A percentile compares a stretch with the other conserved stretches of the same genome.
Conservation (phyloP, 2,329 filamentous ascomycete species). For the Spiromastix sp. region DNA sequence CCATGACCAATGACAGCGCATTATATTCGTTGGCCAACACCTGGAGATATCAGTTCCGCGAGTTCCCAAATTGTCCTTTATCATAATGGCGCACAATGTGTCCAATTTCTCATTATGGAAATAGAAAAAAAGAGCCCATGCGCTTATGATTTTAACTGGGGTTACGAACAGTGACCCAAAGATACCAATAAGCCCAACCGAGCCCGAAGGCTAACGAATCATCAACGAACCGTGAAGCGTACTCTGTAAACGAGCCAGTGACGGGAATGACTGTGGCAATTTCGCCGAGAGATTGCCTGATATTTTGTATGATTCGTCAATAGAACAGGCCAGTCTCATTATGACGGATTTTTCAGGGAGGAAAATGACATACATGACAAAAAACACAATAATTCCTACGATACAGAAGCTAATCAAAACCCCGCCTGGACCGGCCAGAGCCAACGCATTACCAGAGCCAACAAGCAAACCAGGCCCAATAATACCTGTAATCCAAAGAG, state of each 20-base stretch:
- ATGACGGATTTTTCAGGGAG: not conserved
- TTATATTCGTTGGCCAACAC: constrained; percentile 37
- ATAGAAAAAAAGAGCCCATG: too few species aligned
- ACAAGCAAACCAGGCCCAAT: constrained; percentile 63
- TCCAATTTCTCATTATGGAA: too few species aligned
- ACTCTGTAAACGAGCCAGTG: constrained; percentile 59
- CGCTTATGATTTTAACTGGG: too few species aligned
- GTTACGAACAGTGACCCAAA: constrained; percentile 30
- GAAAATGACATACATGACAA: constrained; percentile 24
- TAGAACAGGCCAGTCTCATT: not conserved
- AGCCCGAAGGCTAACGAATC: constrained; percentile 58
- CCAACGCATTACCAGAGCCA: constrained; percentile 58
- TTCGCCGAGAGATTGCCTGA: constrained; percentile 65
- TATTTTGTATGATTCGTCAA: constrained; percentile 25
- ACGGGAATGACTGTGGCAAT: constrained; percentile 63
- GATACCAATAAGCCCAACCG: constrained; percentile 58
- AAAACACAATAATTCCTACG: constrained; percentile 57
- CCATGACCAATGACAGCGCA: constrained; percentile 35
- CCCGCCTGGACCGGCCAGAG: constrained; percentile 59
- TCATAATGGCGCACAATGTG: too few species aligned
- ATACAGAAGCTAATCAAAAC: constrained; percentile 63
- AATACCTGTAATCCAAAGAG: too few species aligned
- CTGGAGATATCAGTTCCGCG: constrained; percentile 11
- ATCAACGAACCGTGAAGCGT: constrained; percentile 62
- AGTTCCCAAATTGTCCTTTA: too few species aligned